Base-by-base conservation (phyloP, 2,329 filamentous ascomycete genomes). In the Diaporthe sp. region DNA sequence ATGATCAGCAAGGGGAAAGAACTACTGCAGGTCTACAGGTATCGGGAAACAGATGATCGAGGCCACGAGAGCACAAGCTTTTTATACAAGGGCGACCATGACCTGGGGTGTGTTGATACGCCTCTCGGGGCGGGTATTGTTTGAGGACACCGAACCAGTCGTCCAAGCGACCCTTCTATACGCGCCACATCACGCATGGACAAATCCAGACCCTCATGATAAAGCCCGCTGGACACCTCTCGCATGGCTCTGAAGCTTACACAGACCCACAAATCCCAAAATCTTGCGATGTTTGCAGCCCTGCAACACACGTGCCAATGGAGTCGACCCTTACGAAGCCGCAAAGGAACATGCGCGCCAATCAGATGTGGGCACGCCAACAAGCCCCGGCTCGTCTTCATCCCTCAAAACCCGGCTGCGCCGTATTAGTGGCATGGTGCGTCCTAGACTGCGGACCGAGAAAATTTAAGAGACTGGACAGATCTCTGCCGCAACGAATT, bases 311-410 rank as follows among this genome's bases (percentile, higher is more conserved):
- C 61, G 61, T 49, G 34, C 63, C 25, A 53, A 49, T 49, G 61
- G 42, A 65, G 61, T 49, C 42, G 34, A 31, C 39, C 39, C 15
- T 28, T 63, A 10, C 37, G 39, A 31, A 44, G 37, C 12, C 60
- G 31, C 22, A 25, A 22, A 25, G 44, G 4, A 68, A 68, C 63
- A 68, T 68, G 63, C 63, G 47, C 63, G 47, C 63, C 63, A 68
- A 68, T 68, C 63, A 68, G 63, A 53, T 68, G 60, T 51, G 34
- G 28, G 63, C 47, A 49, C 28, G 63, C 63, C 31, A 65, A 65
- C 42, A 34, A 65, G 61, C 42, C 61, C 63, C 63, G 44, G 47
- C 63, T 51, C 31, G 28, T 53, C 44, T 68, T 68, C 63, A 68
- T 53, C 47, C 63, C 44, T 53, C 31, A 68, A 17, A 25, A 53